Base-by-base conservation (phyloP, 176 grass and related monocot species). In the Raddia distichophylla region DNA sequence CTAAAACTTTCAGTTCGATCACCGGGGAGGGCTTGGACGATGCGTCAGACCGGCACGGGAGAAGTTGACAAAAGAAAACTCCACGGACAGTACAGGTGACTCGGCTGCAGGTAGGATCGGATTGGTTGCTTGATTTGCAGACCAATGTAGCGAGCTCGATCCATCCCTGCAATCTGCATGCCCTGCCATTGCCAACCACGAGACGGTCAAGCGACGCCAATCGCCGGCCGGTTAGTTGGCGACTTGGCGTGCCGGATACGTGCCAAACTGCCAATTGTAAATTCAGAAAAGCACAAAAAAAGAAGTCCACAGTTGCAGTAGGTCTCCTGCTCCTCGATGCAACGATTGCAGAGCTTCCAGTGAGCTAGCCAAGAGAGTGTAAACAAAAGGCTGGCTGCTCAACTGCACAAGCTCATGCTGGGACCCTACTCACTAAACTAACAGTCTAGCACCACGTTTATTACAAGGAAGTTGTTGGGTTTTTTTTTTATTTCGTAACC, bases 251-350 rank as follows among this genome's bases (percentile, higher is more conserved):
- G 46, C 52, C 82, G 5, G 64, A 55, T 22, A 78, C 65, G 54
- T 71, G 46, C 83, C 65, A 78, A 71, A 35, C 50, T 71, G 46
- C 83, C 65, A 78, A 71, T 48, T 60, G 47, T 51, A 66, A 22
- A 12, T 3, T 32, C 44, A 33, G 52, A 47, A 22, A 45, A 12
- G 8, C 7, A 56, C 3, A 5, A 35, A 75, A 40, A 40, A 40
- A 40, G 4, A 40, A 40, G 37, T 40, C 37, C 4, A 40, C 35
- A 69, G 27, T 40, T 7, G 10, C 12, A 8, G 17, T 18, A 7
- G 4, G 37, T 40, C 4, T 40, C 37, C 37, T 40, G 37, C 37
- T 44, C 56, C 64, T 54, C 40, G 13, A 67, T 67, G 33, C 76
- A 43, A 54, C 34, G 10, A 20, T 54, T 78, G 35, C 6, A 35